phyloP scores from a whole-genome alignment of 169 alveolate genomes.

The Perkinsus marinus region DNA sequence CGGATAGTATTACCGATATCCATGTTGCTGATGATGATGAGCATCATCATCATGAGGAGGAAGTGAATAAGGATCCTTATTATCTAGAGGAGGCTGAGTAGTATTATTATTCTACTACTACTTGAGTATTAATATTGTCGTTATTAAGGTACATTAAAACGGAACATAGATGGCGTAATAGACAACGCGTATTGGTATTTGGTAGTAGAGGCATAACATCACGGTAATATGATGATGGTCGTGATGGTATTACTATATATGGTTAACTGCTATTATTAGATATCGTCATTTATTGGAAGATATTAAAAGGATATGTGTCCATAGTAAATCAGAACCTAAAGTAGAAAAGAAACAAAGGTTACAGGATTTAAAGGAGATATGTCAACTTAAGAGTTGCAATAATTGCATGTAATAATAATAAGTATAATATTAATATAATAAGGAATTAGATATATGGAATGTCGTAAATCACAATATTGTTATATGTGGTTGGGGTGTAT shows the following conservation, averaged over 20 bases:
- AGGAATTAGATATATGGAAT: slow-evolving; percentile 19
- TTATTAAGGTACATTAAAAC: slow-evolving; percentile 23
- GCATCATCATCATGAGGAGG: neutral
- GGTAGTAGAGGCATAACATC: slow-evolving; percentile 60
- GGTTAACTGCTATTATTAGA: slow-evolving; percentile 3
- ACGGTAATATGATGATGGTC: too few relatives aligned
- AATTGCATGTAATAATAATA: slow-evolving; percentile 29
- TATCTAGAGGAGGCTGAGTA: slow-evolving; percentile 13
- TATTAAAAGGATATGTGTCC: slow-evolving; percentile 59
- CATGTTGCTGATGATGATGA: neutral
- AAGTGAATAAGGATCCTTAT: slow-evolving; percentile 12
- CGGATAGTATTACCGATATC: too few relatives aligned
- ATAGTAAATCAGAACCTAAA: slow-evolving; percentile 64
- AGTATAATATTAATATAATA: neutral
- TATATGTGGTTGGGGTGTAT: slow-evolving; percentile 77
- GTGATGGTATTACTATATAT: neutral
- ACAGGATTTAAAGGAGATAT: slow-evolving; percentile 19
- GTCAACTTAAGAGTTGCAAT: slow-evolving; percentile 43
- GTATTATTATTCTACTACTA: too few relatives aligned
- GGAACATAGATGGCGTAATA: slow-evolving; percentile 58
- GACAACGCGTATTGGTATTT: slow-evolving; percentile 61
- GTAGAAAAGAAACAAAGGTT: slow-evolving; percentile 36
- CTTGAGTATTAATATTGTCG: too few relatives aligned
- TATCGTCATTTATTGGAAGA: slow-evolving; percentile 61
- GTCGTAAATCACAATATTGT: slow-evolving; percentile 57